phyloP scores from a whole-genome alignment of 1,139 yeast species.

The Lodderomyces oxycetoniae region DNA sequence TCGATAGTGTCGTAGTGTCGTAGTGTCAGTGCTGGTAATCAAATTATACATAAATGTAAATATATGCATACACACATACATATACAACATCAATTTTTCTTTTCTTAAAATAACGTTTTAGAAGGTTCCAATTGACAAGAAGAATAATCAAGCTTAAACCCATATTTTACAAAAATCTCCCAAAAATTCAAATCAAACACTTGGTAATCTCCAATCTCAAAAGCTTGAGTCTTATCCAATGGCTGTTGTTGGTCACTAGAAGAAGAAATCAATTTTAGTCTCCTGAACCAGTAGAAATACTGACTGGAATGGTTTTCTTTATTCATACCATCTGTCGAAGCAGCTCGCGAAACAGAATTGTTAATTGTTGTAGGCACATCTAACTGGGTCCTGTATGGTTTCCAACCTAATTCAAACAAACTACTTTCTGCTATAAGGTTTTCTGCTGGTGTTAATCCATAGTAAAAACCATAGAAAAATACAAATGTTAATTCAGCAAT shows the following conservation, averaged over 20 bases:
- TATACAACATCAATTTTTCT: neutral
- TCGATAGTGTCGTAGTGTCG: too few species aligned
- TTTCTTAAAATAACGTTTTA: constrained; percentile 16
- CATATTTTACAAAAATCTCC: constrained; percentile 40
- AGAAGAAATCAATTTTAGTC: constrained; percentile 18
- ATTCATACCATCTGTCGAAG: constrained; percentile 7
- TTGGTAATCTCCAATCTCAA: constrained; percentile 39
- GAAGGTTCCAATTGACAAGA: constrained; percentile 31
- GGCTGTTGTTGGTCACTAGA: constrained; percentile 14
- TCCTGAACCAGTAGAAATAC: constrained; percentile 37
- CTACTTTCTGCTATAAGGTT: constrained; percentile 42
- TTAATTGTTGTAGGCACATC: constrained; percentile 1
- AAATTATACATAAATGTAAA: too few species aligned
- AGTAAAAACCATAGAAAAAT: constrained; percentile 57
- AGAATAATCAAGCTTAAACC: constrained; percentile 32
- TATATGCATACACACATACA: too few species aligned
- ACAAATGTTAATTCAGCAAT: constrained; percentile 42
- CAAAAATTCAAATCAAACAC: constrained; percentile 42
- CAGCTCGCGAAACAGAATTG: constrained; percentile 1
- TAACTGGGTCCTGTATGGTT: constrained; percentile 28
- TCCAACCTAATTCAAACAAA: constrained; percentile 42
- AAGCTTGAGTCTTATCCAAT: constrained; percentile 10
- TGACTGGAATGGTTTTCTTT: constrained; percentile 13
- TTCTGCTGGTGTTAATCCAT: constrained; percentile 51
- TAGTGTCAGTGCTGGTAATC: too few species aligned